Percentiles rank a stretch among this genome's conserved stretches.
These are phyloP conservation scores for Saksenaea vasiformis DNA, from an alignment of 371 early-diverging fungal species.

Conservation along the genomic window DNA sequence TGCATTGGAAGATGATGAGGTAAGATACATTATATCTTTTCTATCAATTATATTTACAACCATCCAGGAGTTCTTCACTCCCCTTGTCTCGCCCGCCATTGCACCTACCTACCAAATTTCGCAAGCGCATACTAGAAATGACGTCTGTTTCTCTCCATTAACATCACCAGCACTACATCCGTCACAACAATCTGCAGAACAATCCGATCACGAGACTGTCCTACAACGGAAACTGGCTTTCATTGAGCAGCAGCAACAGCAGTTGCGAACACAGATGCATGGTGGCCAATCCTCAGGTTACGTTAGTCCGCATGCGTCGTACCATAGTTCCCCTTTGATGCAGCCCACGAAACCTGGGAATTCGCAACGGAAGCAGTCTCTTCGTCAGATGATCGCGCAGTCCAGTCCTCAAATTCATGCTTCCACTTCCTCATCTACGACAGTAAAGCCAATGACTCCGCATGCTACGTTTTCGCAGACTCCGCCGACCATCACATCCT, in stretches of 20 bases:
- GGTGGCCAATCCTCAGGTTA: neutral
- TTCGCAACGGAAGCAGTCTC: slow-evolving; percentile 1
- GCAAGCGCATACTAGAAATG: neutral
- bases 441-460: slow-evolving; percentile 25
- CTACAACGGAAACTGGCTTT: slow-evolving; percentile 46
- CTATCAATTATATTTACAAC: neutral
- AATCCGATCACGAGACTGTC: slow-evolving; percentile 19
- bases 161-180: slow-evolving; percentile 73
- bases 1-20: slow-evolving; percentile 41
- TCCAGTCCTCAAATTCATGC: slow-evolving; percentile 20
- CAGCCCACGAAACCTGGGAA: neutral
- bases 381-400: slow-evolving; percentile 14
- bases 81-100: slow-evolving; percentile 74
- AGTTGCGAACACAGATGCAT: slow-evolving; percentile 31
- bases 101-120: slow-evolving; percentile 59
- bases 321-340: slow-evolving; percentile 3
- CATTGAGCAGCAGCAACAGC: slow-evolving; percentile 55
- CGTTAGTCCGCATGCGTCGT: slow-evolving; percentile 2
- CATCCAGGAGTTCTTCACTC: slow-evolving; percentile 64
- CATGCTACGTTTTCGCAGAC: slow-evolving; percentile 12
- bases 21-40: slow-evolving; percentile 8
- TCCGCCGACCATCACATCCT: slow-evolving; percentile 11
- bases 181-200: slow-evolving; percentile 28
- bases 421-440: slow-evolving; percentile 6
- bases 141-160: slow-evolving; percentile 56